Percentiles rank a stretch among this genome's conserved stretches.
Evolutionary conservation across 371 early-diverging fungal genomes (phyloP).

Genomic region (Mycotypha africana): DNA sequence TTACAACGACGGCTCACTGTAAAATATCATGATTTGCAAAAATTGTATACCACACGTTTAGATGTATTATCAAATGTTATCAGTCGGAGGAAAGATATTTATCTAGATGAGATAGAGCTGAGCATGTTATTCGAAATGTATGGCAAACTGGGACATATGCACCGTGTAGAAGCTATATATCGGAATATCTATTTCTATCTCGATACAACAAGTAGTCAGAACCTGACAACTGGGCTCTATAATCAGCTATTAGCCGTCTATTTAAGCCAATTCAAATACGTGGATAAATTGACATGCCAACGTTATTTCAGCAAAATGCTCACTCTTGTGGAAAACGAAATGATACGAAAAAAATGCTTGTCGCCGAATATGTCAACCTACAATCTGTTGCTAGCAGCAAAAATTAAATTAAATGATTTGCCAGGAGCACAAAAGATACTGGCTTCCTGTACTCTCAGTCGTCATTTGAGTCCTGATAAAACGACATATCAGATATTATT

Average conservation of each 20-base stretch:
- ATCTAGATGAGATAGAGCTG: too few species aligned
- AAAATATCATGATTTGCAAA: too few species aligned
- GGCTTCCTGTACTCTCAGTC: too few species aligned
- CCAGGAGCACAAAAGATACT: constrained; percentile 13
- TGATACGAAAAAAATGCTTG: constrained; percentile 5
- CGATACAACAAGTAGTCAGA: constrained; percentile 4
- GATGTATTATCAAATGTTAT: too few species aligned
- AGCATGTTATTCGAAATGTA: constrained; percentile 18
- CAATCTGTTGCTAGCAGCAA: constrained; percentile 26
- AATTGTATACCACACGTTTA: too few species aligned
- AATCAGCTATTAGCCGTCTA: constrained; percentile 27
- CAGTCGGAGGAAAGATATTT: too few species aligned
- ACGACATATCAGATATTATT: constrained; percentile 18
- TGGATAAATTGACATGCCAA: constrained; percentile 7
- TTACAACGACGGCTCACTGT: too few species aligned
- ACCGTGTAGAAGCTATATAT: constrained; percentile 26
- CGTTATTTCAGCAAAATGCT: too few species aligned
- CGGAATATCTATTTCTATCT: constrained; percentile 6
- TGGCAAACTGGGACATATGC: constrained; percentile 19
- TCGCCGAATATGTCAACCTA: constrained; percentile 19
- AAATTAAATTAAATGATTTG: constrained; percentile 9
- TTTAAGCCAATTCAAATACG: constrained; percentile 17
- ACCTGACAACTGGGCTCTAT: constrained; percentile 12
- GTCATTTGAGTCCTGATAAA: constrained; percentile 5
- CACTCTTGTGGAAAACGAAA: too few species aligned